Evolutionary conservation across 345 rosid genomes (phyloP).

Genomic region (Lumnitzera racemosa): DNA sequence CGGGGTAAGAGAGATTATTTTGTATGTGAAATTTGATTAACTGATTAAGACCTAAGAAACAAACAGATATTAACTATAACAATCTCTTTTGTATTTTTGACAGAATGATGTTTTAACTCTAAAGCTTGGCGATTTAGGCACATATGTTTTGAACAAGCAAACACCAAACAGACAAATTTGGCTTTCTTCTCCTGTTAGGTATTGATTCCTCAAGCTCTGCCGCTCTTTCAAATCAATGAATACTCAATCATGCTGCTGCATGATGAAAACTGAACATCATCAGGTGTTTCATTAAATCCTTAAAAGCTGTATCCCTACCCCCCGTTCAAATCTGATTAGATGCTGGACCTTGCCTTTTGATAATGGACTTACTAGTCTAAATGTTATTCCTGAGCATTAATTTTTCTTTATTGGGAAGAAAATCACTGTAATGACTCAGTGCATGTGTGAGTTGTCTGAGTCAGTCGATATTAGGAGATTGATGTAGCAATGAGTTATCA

Average conservation of each 20-base stretch:
- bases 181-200: constrained; percentile 92
- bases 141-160: constrained; percentile 86
- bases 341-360: not conserved
- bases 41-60: not conserved
- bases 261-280: not conserved
- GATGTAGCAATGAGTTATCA: too few relatives aligned
- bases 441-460: too few relatives aligned
- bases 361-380: too few relatives aligned
- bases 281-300: not conserved
- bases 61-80: not conserved
- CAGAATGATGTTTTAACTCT: constrained; percentile 90
- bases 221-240: not conserved
- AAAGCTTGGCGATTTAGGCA: constrained; percentile 75
- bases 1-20: constrained; percentile 47
- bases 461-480: too few relatives aligned
- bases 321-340: not conserved
- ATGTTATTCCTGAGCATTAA: too few relatives aligned
- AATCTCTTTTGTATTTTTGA: constrained; percentile 7
- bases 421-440: too few relatives aligned
- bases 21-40: constrained; percentile 5
- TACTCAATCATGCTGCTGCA: not conserved
- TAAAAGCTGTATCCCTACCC: not conserved
- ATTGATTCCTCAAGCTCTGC: not conserved
- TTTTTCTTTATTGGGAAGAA: too few relatives aligned
- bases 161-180: constrained; percentile 89